Base-by-base conservation (phyloP, 306 rosid species). In the Cyclanthera cordifolia region DNA sequence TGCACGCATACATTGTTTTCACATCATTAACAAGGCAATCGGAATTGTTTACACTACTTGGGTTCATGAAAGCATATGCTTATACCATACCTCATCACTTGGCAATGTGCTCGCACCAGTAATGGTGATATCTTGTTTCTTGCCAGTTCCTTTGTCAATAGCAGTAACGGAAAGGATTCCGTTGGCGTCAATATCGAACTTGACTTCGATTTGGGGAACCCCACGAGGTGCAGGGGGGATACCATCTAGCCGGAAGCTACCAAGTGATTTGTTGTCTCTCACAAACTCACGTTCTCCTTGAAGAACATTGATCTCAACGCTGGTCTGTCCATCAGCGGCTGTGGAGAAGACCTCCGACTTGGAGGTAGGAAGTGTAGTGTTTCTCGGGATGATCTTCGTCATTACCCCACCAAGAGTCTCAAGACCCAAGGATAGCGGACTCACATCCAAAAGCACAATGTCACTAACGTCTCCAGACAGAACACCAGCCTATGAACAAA, bases 21-120 rank as follows among this genome's bases (percentile, higher is more conserved):
- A 5, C 16, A 9, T 43, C 39, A 2, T 23, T 21, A 64, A 19
- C 52, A 20, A 64, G 66, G 6, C 8, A 59, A 59, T 34, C 47
- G n/a, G 11, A 17, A 16, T 32, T 32, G 15, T 15, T 30, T 6
- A 1, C 17, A 27, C 21, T 55, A 24, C 61, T 14, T 4, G 8
- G 0, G 16, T 6, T 59, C 67, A 23, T 1, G 0, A 54, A 45
- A 55, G 9, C 11, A 43, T 20, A 19, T 15, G 11, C 23, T 50
- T 50, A 4, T 16, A 37, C 23, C 52, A 45, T 83, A 92, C 98
- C 98, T 92, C 99, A 37, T 93, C 99, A 54, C 72, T 66, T 28
- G 94, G 99, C 75, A 93, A 83, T 47, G 99, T 93, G 75, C 99
- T 93, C 39, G 99, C 98, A 73, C 96, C 96, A 28, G 98, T 92